Evolutionary conservation across 2,329 filamentous ascomycete species (phyloP).

Genomic region (Sphaerulina populicola): DNA sequence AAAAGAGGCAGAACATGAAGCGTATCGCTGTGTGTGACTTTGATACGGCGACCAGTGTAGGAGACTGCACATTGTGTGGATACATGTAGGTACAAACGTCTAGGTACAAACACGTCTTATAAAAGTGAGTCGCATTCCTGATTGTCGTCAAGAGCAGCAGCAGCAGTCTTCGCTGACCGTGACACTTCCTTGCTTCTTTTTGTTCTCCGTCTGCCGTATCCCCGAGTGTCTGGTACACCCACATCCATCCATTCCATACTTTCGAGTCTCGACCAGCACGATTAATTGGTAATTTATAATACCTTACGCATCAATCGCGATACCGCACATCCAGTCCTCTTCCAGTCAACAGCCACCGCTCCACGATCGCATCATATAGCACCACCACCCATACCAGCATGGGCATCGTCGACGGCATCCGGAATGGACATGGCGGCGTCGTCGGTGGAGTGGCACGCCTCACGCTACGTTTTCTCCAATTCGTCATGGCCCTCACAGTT

Average conservation of each 20-base stretch:
- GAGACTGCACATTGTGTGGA: no score
- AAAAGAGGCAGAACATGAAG: no score
- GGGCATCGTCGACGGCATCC: not conserved
- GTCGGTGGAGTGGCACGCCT: constrained; percentile 47
- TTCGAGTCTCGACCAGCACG: not conserved
- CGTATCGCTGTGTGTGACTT: no score
- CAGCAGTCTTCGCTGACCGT: no score
- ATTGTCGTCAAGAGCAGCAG: no score
- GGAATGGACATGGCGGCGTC: constrained; percentile 23
- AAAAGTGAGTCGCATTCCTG: no score
- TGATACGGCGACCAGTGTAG: no score
- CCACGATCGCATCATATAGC: not conserved
- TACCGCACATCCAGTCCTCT: not conserved
- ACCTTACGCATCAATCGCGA: not conserved
- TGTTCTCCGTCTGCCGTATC: not conserved
- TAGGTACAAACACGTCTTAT: no score
- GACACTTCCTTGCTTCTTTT: not conserved
- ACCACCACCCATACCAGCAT: not conserved
- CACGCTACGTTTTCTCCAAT: constrained; percentile 63
- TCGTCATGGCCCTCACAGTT: constrained; percentile 67
- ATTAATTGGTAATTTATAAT: constrained; percentile 1
- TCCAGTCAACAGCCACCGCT: constrained; percentile 1
- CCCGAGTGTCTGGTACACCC: constrained; percentile 14
- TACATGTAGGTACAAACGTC: no score
- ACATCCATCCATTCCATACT: not conserved